Base-by-base conservation (phyloP, 2,329 filamentous ascomycete species). In the Neofusicoccum kwambonambiense region DNA sequence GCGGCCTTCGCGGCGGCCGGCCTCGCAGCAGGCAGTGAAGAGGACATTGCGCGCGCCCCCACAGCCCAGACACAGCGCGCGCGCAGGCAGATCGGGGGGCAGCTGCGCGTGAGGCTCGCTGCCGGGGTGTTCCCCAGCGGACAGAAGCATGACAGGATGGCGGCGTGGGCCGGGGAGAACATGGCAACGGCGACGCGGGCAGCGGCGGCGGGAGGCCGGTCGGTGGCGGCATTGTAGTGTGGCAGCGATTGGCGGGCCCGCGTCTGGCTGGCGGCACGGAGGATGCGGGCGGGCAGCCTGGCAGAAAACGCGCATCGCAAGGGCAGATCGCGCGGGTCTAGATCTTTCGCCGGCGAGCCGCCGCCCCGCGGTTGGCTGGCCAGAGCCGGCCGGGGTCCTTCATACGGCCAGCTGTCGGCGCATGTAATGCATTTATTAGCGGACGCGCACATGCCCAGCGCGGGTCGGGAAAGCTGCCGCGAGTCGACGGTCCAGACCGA, bases 21-120 rank as follows among this genome's bases (percentile, higher is more conserved):
- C 47, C 37, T 64, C 44, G 44, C 51, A 51, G 22, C 42, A 51
- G 27, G 62, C 34, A 7, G 86, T 87, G 69, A 82, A 87, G 1
- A 88, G 73, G 31, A 88, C 78, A 66, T 85, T 83, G n/a, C 85
- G 79, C 49, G 82, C 75, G 73, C 88, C 86, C 19, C 84, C 84
- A 64, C 83, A 86, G 3, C 83, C 84, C 3, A 88, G 76, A 1
- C 83, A 77, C 19, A 88, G 76, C 4, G 87, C 73, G 52, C 80
- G 73, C 1, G 79, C 83, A 69, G 83, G 75, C n/a, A 80, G 67
- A 3, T 82, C 84, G 9, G 81, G 81, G 0, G 84, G 82, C 2
- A 86, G 68, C 35, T 77, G 73, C 63, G 79, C 76, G 80, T 80
- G 15, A 87, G 72, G 67, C 77, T 82, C 11, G 80, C 74, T 4